Percentiles rank a stretch among this genome's conserved stretches.
phyloP scores from a whole-genome alignment of 176 grass and related monocot genomes.

The Cymbopogon citratus region DNA sequence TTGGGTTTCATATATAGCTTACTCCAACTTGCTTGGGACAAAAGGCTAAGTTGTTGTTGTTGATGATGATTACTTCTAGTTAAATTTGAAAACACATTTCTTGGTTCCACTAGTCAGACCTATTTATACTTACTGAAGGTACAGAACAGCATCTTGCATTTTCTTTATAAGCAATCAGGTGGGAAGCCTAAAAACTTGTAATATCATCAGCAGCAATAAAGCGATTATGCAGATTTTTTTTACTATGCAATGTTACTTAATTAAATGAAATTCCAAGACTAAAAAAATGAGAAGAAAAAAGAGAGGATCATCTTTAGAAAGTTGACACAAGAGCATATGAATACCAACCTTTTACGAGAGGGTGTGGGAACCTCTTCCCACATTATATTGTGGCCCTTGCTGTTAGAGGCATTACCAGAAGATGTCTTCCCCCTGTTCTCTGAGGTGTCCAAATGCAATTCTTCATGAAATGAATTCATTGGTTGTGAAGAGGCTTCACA shows the following conservation, averaged over 20 bases:
- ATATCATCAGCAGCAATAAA: neutral
- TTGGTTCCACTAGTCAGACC: too few relatives aligned
- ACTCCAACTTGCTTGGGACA: too few relatives aligned
- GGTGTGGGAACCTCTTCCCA: slow-evolving; percentile 19
- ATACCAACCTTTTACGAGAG: slow-evolving; percentile 59
- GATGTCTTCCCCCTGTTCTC: slow-evolving; percentile 36
- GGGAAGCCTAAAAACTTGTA: neutral
- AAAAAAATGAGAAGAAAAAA: neutral
- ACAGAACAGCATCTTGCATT: neutral
- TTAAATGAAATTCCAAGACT: neutral
- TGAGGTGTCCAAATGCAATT: slow-evolving; percentile 31
- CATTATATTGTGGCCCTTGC: neutral
- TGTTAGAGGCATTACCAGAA: slow-evolving; percentile 14
- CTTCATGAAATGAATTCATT: slow-evolving; percentile 27
- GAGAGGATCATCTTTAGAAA: neutral
- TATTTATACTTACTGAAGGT: neutral
- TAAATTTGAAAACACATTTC: too few relatives aligned
- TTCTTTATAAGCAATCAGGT: neutral
- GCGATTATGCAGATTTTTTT: neutral
- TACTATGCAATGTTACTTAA: neutral
- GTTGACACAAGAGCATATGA: slow-evolving; percentile 3
- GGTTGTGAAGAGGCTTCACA: slow-evolving; percentile 20
- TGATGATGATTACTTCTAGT: too few relatives aligned
- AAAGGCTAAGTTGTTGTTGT: too few relatives aligned
- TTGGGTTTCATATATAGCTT: too few relatives aligned